Evolutionary conservation across 306 rosid species (phyloP).

Genomic region (Acmispon strigosus): DNA sequence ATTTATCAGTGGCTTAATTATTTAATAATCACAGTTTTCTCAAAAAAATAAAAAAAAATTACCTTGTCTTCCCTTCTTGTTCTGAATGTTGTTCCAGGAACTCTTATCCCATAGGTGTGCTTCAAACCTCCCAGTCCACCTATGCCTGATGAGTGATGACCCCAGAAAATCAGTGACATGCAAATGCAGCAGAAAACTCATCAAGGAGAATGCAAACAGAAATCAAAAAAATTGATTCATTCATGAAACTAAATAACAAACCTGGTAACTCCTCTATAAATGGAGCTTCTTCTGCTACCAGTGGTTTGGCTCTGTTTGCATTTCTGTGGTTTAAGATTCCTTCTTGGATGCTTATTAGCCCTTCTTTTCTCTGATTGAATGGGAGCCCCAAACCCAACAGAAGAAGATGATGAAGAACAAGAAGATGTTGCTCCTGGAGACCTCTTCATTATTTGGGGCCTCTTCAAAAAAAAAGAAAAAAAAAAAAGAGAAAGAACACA

Average conservation of each 20-base stretch:
- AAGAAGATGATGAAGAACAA: constrained; percentile 39
- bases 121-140: constrained; percentile 98
- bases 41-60: not conserved
- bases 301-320: constrained; percentile 21
- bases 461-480: not conserved
- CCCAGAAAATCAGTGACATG: constrained; percentile 26
- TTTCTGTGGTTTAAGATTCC: constrained; percentile 25
- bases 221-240: not conserved
- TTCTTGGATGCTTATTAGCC: constrained; percentile 27
- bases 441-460: constrained; percentile 51
- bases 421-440: constrained; percentile 31
- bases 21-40: not conserved
- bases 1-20: not conserved
- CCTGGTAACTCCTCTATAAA: constrained; percentile 97
- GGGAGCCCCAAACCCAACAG: constrained; percentile 16
- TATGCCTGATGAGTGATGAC: constrained; percentile 44
- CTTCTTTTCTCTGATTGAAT: constrained; percentile 20
- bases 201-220: not conserved
- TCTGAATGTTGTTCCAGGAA: constrained; percentile 79
- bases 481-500: not conserved
- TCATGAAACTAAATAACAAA: not conserved
- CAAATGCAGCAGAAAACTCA: constrained; percentile 31
- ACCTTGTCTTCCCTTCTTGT: constrained; percentile 96
- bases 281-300: constrained; percentile 58
- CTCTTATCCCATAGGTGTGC: constrained; percentile 98